Base-by-base conservation (phyloP, 768 basidiomycete genomes). In the Tricholoma terreum region DNA sequence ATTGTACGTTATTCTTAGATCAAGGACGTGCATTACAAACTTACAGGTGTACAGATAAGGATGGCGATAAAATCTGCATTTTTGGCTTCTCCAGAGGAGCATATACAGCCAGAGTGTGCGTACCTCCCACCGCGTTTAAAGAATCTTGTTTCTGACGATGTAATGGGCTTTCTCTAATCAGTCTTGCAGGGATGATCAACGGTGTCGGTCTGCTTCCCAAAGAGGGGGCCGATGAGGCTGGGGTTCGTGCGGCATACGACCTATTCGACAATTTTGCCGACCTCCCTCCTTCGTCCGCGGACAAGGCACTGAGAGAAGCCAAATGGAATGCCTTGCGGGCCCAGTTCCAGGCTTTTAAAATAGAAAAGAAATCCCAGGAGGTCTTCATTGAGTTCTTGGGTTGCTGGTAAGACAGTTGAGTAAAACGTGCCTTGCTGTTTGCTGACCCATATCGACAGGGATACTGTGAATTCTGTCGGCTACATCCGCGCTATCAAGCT, bases 401-500 rank as follows among this genome's bases (percentile, higher is more conserved):
- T 51, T 33, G 31, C 35, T 51, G 50, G 50, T 51, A 51, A 31
- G 50, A 34, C 31, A 22, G 31, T 35, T 31, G n/a, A 21, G 40
- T 42, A 42, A 42, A 3, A 7, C 19, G 6, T 42, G 17, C 8
- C 19, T 42, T 21, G 19, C 40, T 42, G 5, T 35, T 34, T 34
- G 33, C 31, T 34, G 50, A 51, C 21, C 10, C 22, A 51, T 51
- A 19, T 19, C 50, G 31, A 51, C 35, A 51, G 50, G 50, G 50
- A 51, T 34, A 31, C 50, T 4, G 50, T 51, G 33, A 51, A 51
- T n/a, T 51, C 50, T 10, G 50, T 51, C 33, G 50, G 50, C 31
- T 34, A 34, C 19, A 12, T 51, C 11, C 84, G 84, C 9, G 33
- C 50, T 34, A 33, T 33, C 35, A 33, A 36, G 19, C 50, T 51